A percentile compares a stretch with the other conserved stretches of the same genome.
These are phyloP conservation scores for Leccinum angustisporum DNA, from an alignment of 1,284 basidiomycete species.

Conservation along the genomic window DNA sequence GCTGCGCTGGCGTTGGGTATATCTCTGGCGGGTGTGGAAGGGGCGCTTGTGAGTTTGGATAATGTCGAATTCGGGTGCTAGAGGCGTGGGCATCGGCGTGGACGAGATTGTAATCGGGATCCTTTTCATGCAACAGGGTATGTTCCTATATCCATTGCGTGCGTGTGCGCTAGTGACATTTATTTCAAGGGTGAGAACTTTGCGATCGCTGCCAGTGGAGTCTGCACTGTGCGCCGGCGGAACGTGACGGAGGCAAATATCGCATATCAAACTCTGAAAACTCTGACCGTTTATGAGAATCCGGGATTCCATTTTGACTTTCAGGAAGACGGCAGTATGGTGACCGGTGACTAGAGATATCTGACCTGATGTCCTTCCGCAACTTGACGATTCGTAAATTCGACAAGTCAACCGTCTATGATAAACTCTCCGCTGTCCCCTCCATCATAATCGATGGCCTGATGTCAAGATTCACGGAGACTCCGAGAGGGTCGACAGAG, in stretches of 20 bases:
- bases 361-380: slow-evolving; percentile 62
- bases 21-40: slow-evolving; percentile 65
- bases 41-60: slow-evolving; percentile 42
- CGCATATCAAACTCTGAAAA: too few species aligned
- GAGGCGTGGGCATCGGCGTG: neutral
- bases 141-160: too few species aligned
- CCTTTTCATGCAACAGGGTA: too few species aligned
- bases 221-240: too few species aligned
- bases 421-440: slow-evolving; percentile 61
- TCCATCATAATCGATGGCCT: slow-evolving; percentile 70
- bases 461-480: slow-evolving; percentile 79
- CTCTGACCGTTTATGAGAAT: too few species aligned
- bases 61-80: neutral
- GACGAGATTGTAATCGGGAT: neutral
- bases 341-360: too few species aligned
- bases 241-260: too few species aligned
- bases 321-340: too few species aligned
- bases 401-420: slow-evolving; percentile 51
- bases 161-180: too few species aligned
- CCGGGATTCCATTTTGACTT: too few species aligned
- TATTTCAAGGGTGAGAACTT: too few species aligned
- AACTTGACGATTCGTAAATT: slow-evolving; percentile 44
- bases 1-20: slow-evolving; percentile 44
- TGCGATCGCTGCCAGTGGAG: too few species aligned
- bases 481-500: slow-evolving; percentile 59